Evolutionary conservation across 2,329 filamentous ascomycete genomes (phyloP).

Genomic region (Monilinia fructicola): DNA sequence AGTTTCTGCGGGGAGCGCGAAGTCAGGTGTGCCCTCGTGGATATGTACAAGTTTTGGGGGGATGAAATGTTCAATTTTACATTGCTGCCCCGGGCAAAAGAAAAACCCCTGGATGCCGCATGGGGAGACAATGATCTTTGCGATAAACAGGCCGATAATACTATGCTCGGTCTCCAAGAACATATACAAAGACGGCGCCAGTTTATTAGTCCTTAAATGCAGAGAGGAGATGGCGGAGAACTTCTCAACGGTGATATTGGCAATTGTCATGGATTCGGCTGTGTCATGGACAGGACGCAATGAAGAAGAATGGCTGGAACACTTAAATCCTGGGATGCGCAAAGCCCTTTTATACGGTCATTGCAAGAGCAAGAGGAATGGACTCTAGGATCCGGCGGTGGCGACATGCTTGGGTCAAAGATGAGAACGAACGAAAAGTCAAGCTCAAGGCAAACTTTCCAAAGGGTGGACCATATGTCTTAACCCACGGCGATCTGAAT

Average conservation of each 20-base stretch:
- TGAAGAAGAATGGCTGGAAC: conserved; percentile 17
- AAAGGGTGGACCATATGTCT: conserved; percentile 15
- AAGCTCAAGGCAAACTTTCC: not conserved
- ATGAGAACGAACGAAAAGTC: not conserved
- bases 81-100: conserved; percentile 8
- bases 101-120: accelerated
- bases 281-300: conserved; percentile 7
- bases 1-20: not conserved
- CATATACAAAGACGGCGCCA: accelerated
- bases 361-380: accelerated
- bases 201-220: conserved; percentile 9
- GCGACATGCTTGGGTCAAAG: not conserved
- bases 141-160: not conserved
- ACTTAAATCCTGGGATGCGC: not conserved
- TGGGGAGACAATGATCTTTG: accelerated
- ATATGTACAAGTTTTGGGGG: conserved; percentile 3
- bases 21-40: conserved; percentile 1
- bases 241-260: not conserved
- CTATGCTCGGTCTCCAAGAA: not conserved
- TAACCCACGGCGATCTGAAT: conserved; percentile 2
- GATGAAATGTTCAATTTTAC: conserved; percentile 4
- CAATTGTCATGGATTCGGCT: not conserved
- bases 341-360: accelerated
- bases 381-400: not conserved
- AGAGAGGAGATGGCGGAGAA: conserved; percentile 1